Evolutionary conservation across 257 asterid genomes (phyloP), one percentile per base, ranked within the genome.

Genomic region (Solanum clarkiae): DNA sequence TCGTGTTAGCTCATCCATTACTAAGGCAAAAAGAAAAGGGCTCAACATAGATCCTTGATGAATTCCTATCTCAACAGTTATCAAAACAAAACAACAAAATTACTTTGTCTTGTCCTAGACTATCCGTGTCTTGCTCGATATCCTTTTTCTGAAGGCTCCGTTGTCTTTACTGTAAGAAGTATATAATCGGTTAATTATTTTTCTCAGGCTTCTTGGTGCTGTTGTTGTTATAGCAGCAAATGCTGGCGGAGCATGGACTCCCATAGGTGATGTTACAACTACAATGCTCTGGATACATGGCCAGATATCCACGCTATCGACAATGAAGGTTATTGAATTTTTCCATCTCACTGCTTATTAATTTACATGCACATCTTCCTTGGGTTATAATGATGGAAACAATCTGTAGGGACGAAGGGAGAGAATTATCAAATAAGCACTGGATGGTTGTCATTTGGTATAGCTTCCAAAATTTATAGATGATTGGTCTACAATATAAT

Each of bases 181-280:
- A 77, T 22, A 49, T 77, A 79, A 74, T 26, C 51, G 51, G 84
- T 88, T 44, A 66, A 44, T 47, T 59, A 90, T 86, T 68, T 85
- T 88, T 81, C 83, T 70, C 94, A 96, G 99, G 97, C 89, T 96
- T 90, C 93, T 95, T 22, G 98, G 99, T 59, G 99, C 95, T 57
- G 98, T 95, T 83, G 94, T 96, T 84, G 99, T 96, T 44, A 92
- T 96, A 86, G 98, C 99, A 83, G 99, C 99, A 90, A 96, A 96
- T 88, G 98, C 99, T 86, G 98, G 99, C 84, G 99, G 98, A 84
- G 98, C 98, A 51, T 96, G 99, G 99, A 95, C 98, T 71, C 99
- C 99, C 2, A 96, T 96, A 84, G 99, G 99, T 84, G 99, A 96
- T 85, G 98, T 96, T 86, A 96, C 99, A 15, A 96, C 98, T 84